These are phyloP conservation scores for Colletotrichum lupini DNA, from an alignment of 2,329 filamentous ascomycete species.

Conservation along the genomic window DNA sequence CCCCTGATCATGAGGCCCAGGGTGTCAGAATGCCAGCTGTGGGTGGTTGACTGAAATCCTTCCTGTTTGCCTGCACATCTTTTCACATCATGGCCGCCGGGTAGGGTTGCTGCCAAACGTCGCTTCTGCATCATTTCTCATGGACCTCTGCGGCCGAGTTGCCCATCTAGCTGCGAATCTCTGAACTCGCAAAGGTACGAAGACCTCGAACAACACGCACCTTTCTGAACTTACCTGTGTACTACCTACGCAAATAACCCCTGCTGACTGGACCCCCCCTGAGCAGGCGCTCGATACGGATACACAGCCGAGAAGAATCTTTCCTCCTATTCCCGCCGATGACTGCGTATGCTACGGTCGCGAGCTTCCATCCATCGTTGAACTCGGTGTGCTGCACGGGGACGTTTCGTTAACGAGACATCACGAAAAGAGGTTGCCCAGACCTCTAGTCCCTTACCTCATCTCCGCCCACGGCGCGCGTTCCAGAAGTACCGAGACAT, in stretches of 20 bases:
- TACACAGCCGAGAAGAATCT: slow-evolving; percentile 3
- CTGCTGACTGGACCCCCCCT: slow-evolving; percentile 7
- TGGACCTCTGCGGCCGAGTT: neutral
- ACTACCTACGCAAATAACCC: neutral
- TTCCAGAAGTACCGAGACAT: neutral
- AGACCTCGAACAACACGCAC: neutral
- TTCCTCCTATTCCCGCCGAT: neutral
- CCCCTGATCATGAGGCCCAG: neutral
- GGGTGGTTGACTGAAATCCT: neutral
- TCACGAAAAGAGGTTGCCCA: neutral
- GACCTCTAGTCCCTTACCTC: neutral
- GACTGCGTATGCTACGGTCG: neutral
- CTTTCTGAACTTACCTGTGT: neutral
- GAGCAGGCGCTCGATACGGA: neutral
- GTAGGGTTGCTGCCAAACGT: neutral
- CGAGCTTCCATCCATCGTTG: neutral
- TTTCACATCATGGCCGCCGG: neutral
- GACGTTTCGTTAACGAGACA: neutral
- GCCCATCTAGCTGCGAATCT: neutral
- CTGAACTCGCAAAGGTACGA: neutral
- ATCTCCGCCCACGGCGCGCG: neutral
- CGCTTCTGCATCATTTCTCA: neutral
- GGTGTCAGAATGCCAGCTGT: neutral
- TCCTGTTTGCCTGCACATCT: neutral
- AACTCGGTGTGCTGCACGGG: neutral